These are phyloP conservation scores for Coprinopsis marcescibilis DNA, from an alignment of 768 basidiomycete species.

Conservation along the genomic window DNA sequence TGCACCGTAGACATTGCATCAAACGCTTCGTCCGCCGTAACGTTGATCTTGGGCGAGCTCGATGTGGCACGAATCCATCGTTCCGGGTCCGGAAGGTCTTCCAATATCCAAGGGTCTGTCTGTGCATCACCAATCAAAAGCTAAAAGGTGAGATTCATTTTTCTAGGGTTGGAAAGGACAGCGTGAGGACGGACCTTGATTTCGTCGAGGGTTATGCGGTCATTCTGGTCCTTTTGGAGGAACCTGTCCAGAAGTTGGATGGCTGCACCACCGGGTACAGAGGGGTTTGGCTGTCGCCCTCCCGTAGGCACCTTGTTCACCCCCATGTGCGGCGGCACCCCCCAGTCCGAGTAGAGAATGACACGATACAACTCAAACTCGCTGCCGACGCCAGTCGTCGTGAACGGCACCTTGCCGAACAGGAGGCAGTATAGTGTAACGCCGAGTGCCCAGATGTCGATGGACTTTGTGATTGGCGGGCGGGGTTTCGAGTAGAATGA, in stretches of 20 bases:
- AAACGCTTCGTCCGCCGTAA: slow-evolving; percentile 73
- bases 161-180: slow-evolving; percentile 9
- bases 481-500: slow-evolving; percentile 14
- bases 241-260: slow-evolving; percentile 69
- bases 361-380: slow-evolving; percentile 77
- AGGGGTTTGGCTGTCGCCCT: slow-evolving; percentile 40
- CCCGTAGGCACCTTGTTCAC: slow-evolving; percentile 59
- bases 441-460: slow-evolving; percentile 97
- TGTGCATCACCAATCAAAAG: slow-evolving; percentile 21
- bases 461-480: slow-evolving; percentile 79
- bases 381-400: slow-evolving; percentile 22
- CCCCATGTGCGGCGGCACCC: slow-evolving; percentile 65
- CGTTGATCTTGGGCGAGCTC: slow-evolving; percentile 26
- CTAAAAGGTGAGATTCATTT: slow-evolving; percentile 8
- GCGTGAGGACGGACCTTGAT: slow-evolving; percentile 56
- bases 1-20: slow-evolving; percentile 64
- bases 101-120: slow-evolving; percentile 61
- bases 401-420: slow-evolving; percentile 82
- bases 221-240: slow-evolving; percentile 72
- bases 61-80: slow-evolving; percentile 58
- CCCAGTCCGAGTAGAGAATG: slow-evolving; percentile 75
- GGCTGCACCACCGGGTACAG: slow-evolving; percentile 50
- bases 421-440: slow-evolving; percentile 93
- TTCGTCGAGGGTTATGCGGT: slow-evolving; percentile 71
- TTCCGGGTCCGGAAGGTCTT: slow-evolving; percentile 58